Evolutionary conservation across 306 rosid genomes (phyloP).

Genomic region (Fagus crenata): DNA sequence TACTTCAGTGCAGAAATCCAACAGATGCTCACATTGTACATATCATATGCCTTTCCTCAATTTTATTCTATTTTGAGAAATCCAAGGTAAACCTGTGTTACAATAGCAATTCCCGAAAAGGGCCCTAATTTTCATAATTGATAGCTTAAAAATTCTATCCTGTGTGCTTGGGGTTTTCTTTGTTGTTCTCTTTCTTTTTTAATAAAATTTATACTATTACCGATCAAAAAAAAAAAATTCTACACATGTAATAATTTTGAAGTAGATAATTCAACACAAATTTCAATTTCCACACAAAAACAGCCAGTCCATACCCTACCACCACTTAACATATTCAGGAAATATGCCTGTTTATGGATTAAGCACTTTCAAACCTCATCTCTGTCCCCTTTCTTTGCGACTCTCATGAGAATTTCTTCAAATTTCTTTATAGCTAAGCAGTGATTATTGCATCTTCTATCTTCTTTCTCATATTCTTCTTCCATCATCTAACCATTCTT

Average conservation of each 20-base stretch:
- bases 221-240: background rate
- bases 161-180: too few relatives aligned
- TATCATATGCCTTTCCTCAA: background rate
- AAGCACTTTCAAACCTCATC: background rate
- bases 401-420: background rate
- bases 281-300: background rate
- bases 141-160: background rate
- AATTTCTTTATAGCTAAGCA: background rate
- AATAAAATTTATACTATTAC: too few relatives aligned
- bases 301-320: background rate
- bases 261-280: background rate
- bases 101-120: background rate
- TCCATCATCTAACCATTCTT: background rate
- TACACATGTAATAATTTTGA: background rate
- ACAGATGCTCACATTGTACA: background rate
- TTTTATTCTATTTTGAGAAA: background rate
- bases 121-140: background rate
- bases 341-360: background rate
- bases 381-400: background rate
- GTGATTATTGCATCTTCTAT: conserved; percentile 1
- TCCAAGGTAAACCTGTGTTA: background rate
- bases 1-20: background rate
- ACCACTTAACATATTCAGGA: background rate
- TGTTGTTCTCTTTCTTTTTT: too few relatives aligned
- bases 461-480: background rate